phyloP scores from a whole-genome alignment of 1,139 yeast species.

The Spathaspora sp. region DNA sequence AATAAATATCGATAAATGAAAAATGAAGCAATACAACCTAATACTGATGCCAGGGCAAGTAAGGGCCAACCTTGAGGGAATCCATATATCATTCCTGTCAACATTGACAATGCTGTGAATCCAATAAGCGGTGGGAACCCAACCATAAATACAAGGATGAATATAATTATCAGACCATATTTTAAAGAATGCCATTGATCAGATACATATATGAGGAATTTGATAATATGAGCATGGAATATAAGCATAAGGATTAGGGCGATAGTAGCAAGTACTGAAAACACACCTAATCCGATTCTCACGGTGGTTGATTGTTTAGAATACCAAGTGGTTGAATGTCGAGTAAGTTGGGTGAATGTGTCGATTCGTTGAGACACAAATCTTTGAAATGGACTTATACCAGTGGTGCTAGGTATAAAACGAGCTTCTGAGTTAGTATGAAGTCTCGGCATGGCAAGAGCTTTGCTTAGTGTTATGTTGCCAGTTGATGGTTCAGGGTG shows the following conservation, averaged over 20 bases:
- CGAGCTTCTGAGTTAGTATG: constrained; percentile 2
- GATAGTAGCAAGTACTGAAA: constrained; percentile 17
- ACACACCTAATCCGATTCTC: constrained; percentile 14
- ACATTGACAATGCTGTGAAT: constrained; percentile 64
- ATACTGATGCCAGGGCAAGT: constrained; percentile 63
- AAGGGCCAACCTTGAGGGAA: constrained; percentile 78
- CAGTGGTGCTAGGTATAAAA: not conserved
- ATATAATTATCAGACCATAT: constrained; percentile 56
- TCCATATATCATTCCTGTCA: constrained; percentile 85
- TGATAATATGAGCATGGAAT: constrained; percentile 49
- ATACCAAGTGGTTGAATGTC: constrained; percentile 19
- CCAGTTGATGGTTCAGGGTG: not conserved
- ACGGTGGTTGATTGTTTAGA: constrained; percentile 18
- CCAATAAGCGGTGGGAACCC: constrained; percentile 90
- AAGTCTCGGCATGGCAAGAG: constrained; percentile 3
- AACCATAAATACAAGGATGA: constrained; percentile 41
- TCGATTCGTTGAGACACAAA: not conserved
- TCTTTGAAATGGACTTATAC: not conserved
- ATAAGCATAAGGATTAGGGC: constrained; percentile 35
- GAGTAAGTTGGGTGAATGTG: not conserved
- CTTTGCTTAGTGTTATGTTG: not conserved
- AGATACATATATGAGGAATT: constrained; percentile 44
- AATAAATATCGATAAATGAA: constrained; percentile 63
- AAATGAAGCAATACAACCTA: constrained; percentile 77
- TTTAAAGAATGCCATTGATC: constrained; percentile 44